Evolutionary conservation across 2,329 filamentous ascomycete genomes (phyloP).

Genomic region (Exophiala viscosa): DNA sequence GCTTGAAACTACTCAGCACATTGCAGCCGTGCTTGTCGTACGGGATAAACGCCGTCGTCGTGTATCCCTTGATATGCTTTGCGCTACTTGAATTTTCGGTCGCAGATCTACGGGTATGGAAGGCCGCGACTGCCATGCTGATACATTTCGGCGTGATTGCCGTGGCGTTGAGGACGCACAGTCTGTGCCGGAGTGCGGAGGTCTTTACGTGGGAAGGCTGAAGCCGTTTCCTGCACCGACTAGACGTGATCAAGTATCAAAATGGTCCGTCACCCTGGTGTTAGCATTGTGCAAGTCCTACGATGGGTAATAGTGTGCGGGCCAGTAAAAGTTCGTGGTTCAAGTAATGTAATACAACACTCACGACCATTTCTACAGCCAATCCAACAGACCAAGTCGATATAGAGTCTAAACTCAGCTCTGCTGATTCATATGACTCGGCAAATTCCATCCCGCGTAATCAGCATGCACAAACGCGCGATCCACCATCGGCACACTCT

Average conservation of each 20-base stretch:
- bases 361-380: neutral
- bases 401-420: slow-evolving; percentile 6
- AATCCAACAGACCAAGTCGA: neutral
- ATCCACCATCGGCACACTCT: slow-evolving; percentile 76
- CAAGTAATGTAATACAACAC: too few species aligned
- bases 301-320: too few species aligned
- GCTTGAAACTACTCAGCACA: slow-evolving; percentile 22
- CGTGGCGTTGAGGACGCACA: slow-evolving; percentile 14
- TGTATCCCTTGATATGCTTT: slow-evolving; percentile 23
- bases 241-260: too few species aligned
- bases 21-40: slow-evolving; percentile 24
- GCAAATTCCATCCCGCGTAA: slow-evolving; percentile 40
- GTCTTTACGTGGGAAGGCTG: slow-evolving; percentile 1
- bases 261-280: too few species aligned
- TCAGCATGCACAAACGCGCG: slow-evolving; percentile 62
- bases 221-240: too few species aligned
- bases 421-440: slow-evolving; percentile 38
- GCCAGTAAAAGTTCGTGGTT: too few species aligned
- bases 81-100: slow-evolving; percentile 25
- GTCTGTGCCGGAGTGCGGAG: slow-evolving; percentile 15
- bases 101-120: slow-evolving; percentile 20
- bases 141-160: slow-evolving; percentile 18
- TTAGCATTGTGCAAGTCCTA: too few species aligned
- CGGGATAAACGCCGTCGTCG: slow-evolving; percentile 23
- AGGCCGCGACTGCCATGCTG: slow-evolving; percentile 12